A percentile compares a stretch with the other conserved stretches of the same genome.
These are phyloP conservation scores for Candida labiduridarum DNA, from an alignment of 1,139 yeast species.

Conservation along the genomic window DNA sequence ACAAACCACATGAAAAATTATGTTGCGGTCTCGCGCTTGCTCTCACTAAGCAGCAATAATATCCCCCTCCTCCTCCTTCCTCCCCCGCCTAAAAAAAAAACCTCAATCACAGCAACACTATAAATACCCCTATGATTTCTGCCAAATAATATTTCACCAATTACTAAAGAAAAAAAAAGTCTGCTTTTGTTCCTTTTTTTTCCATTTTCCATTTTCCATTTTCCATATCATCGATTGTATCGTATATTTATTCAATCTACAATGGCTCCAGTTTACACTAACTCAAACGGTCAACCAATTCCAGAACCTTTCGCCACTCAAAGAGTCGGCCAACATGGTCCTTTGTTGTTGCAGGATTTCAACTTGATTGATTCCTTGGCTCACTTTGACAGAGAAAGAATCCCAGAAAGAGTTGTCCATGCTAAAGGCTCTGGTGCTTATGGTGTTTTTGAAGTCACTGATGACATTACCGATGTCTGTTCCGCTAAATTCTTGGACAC, in stretches of 20 bases:
- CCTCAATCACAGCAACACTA: too few species aligned
- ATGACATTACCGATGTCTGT: slow-evolving; percentile 75
- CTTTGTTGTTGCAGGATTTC: slow-evolving; percentile 76
- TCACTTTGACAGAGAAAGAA: slow-evolving; percentile 84
- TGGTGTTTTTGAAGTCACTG: slow-evolving; percentile 80
- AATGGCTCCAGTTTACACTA: slow-evolving; percentile 55
- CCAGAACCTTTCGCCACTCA: slow-evolving; percentile 72
- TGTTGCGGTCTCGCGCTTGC: not conserved
- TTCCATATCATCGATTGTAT: too few species aligned
- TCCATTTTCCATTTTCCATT: too few species aligned
- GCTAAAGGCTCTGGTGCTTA: slow-evolving; percentile 90
- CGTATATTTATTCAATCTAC: not conserved
- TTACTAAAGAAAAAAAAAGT: too few species aligned
- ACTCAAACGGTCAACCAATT: slow-evolving; percentile 76
- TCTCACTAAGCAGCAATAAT: too few species aligned
- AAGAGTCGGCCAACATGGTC: slow-evolving; percentile 74
- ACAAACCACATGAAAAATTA: not conserved
- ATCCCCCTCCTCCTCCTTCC: too few species aligned
- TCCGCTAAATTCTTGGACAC: slow-evolving; percentile 70
- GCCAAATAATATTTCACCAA: too few species aligned
- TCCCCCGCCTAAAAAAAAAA: too few species aligned
- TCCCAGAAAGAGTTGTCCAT: slow-evolving; percentile 89
- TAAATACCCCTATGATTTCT: too few species aligned
- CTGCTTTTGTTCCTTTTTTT: too few species aligned
- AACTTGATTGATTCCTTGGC: slow-evolving; percentile 77